Evolutionary conservation across 1,284 basidiomycete genomes (phyloP).

Genomic region (Rhodotorula sp.): DNA sequence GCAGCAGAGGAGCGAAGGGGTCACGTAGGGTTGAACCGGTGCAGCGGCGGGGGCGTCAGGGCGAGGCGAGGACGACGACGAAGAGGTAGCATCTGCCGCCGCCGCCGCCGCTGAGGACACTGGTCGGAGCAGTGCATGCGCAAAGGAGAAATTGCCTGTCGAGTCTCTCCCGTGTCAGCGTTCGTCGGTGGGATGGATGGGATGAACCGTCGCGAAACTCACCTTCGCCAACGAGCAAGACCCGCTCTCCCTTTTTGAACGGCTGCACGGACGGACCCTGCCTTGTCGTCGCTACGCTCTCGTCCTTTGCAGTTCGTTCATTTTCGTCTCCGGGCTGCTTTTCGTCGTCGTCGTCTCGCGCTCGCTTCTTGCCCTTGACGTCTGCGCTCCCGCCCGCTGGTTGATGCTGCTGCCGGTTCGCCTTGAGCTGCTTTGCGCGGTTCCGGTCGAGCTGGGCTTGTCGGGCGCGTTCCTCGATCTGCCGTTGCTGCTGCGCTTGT

Average conservation of each 20-base stretch:
- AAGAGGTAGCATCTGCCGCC: not conserved
- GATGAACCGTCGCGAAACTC: not conserved
- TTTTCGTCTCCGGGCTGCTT: not conserved
- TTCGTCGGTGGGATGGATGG: not conserved
- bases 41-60: not conserved
- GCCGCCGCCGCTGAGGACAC: constrained; percentile 4
- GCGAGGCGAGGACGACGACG: not conserved
- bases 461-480: constrained; percentile 8
- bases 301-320: not conserved
- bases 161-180: not conserved
- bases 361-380: not conserved
- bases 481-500: constrained; percentile 8
- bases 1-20: constrained; percentile 67
- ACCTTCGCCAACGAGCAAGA: constrained; percentile 88
- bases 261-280: constrained; percentile 10
- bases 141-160: constrained; percentile 83
- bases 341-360: not conserved
- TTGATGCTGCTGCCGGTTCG: not conserved
- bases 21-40: constrained; percentile 55
- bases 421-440: constrained; percentile 1
- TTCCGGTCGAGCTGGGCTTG: constrained; percentile 18
- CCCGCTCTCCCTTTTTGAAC: constrained; percentile 59
- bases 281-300: not conserved
- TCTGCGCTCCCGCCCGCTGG: not conserved
- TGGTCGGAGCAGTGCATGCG: constrained; percentile 65